phyloP scores from a whole-genome alignment of 805 yeast genomes.

The Helenozyma rhizophorensis region DNA sequence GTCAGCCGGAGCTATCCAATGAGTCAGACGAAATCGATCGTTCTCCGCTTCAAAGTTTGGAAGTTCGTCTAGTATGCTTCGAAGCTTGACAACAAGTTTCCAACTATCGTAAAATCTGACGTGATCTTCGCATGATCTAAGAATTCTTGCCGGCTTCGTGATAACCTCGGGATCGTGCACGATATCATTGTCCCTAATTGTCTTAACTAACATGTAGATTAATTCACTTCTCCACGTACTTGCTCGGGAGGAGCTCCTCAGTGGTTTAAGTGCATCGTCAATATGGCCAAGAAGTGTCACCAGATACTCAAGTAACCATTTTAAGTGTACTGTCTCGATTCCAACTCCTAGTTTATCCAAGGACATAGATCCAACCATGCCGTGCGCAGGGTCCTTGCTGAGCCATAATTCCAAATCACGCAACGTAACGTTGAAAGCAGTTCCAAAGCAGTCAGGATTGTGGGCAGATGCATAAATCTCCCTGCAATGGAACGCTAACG shows the following conservation, averaged over 20 bases:
- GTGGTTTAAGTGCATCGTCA: slow-evolving; percentile 14
- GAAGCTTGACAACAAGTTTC: slow-evolving; percentile 74
- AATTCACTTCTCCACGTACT: slow-evolving; percentile 29
- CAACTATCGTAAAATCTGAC: slow-evolving; percentile 80
- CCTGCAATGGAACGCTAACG: slow-evolving; percentile 29
- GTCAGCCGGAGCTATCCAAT: slow-evolving; percentile 44
- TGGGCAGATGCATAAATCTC: slow-evolving; percentile 20
- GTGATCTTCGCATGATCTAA: slow-evolving; percentile 68
- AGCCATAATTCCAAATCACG: slow-evolving; percentile 37
- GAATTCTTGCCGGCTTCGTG: slow-evolving; percentile 81
- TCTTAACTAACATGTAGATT: slow-evolving; percentile 37
- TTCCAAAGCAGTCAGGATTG: slow-evolving; percentile 17
- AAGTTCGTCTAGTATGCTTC: slow-evolving; percentile 63
- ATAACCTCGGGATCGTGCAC: slow-evolving; percentile 86
- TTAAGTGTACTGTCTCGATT: slow-evolving; percentile 17
- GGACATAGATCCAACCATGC: slow-evolving; percentile 4
- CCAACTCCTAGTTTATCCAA: slow-evolving; percentile 11
- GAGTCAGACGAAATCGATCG: slow-evolving; percentile 20
- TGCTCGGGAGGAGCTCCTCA: slow-evolving; percentile 13
- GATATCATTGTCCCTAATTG: slow-evolving; percentile 41
- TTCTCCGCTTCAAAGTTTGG: slow-evolving; percentile 44
- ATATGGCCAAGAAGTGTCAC: slow-evolving; percentile 8
- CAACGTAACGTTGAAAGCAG: slow-evolving; percentile 10
- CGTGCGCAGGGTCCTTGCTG: slow-evolving; percentile 15
- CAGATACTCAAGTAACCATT: slow-evolving; percentile 20